Percentiles rank a stretch among this genome's conserved stretches.
Evolutionary conservation across 2,329 filamentous ascomycete genomes (phyloP).

Genomic region (Bipolaris zeicola): DNA sequence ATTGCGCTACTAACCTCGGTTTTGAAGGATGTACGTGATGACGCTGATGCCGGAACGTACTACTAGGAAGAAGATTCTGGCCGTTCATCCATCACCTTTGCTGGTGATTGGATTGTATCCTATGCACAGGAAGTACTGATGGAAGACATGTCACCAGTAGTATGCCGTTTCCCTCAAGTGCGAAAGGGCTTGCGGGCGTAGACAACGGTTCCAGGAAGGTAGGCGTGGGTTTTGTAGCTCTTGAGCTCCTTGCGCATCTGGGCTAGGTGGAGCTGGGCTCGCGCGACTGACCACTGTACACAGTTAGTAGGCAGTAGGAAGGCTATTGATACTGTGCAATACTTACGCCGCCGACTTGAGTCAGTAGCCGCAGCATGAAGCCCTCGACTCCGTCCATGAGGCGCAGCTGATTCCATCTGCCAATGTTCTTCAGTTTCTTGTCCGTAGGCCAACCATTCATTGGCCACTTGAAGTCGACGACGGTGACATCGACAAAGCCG

Average conservation of each 20-base stretch:
- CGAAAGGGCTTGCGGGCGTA: conserved; percentile 44
- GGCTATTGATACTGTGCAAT: background rate
- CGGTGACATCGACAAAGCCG: conserved; percentile 44
- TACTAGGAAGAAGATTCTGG: background rate
- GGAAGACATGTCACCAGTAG: background rate
- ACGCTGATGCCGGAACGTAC: background rate
- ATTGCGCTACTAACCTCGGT: background rate
- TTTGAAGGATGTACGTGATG: background rate
- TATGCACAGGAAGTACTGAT: background rate
- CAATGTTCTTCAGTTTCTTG: conserved; percentile 43
- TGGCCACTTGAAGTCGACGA: conserved; percentile 43
- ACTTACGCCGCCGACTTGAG: conserved; percentile 42
- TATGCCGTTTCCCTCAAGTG: conserved; percentile 5
- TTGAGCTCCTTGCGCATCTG: conserved; percentile 44
- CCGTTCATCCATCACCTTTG: background rate
- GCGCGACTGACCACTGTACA: conserved; percentile 38
- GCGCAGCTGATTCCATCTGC: conserved; percentile 45
- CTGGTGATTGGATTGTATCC: background rate
- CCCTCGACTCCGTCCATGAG: conserved; percentile 47
- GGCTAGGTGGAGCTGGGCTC: conserved; percentile 47
- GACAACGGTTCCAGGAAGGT: conserved; percentile 45
- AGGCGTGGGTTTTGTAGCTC: conserved; percentile 43
- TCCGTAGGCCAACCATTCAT: conserved; percentile 45
- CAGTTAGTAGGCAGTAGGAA: background rate
- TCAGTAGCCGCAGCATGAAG: conserved; percentile 46